Evolutionary conservation across 441 rosid genomes (phyloP).

Genomic region (Populus tomentosa): DNA sequence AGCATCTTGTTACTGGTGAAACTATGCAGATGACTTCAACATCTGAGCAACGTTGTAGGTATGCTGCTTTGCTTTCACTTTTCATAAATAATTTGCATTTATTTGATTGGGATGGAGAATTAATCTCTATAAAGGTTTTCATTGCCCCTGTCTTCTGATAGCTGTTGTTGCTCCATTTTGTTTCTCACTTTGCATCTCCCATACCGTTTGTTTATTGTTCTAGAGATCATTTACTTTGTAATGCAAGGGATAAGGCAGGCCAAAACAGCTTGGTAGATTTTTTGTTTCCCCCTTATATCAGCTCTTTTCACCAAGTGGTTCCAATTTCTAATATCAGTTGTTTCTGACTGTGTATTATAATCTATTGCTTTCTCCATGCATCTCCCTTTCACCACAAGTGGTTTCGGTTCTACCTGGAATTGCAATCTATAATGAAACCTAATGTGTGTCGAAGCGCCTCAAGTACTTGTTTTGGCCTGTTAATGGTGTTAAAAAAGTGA

Average conservation of each 20-base stretch:
- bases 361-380: not conserved
- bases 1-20: slow-evolving; percentile 97
- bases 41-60: slow-evolving; percentile 80
- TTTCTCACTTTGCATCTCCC: too few species aligned
- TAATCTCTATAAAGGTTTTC: too few species aligned
- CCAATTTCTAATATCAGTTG: not conserved
- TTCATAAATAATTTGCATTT: too few species aligned
- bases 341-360: not conserved
- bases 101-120: too few species aligned
- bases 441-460: too few species aligned
- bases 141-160: too few species aligned
- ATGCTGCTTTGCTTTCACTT: slow-evolving; percentile 20
- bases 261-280: not conserved
- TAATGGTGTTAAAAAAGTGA: not conserved
- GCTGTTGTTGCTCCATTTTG: too few species aligned
- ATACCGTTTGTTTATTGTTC: not conserved
- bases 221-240: too few species aligned
- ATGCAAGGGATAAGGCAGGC: not conserved
- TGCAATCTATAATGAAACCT: not conserved
- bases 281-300: not conserved
- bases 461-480: not conserved
- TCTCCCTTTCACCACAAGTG: not conserved
- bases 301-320: not conserved
- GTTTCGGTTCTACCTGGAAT: too few species aligned
- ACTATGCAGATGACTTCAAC: slow-evolving; percentile 95